phyloP scores from a whole-genome alignment of 2,329 filamentous ascomycete genomes.

The Penicillium sp. region DNA sequence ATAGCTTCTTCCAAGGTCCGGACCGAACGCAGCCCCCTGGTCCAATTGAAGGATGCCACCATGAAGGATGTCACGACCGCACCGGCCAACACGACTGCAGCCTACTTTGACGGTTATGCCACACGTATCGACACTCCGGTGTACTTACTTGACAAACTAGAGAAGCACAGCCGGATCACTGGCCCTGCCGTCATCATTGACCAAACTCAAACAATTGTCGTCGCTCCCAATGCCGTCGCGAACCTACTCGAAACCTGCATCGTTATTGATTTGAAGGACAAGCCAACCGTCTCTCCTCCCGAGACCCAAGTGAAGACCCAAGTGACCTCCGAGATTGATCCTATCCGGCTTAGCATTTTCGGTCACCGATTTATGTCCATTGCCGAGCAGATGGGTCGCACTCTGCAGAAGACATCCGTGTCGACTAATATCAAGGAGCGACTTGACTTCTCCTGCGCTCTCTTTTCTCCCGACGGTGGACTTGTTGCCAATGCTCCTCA shows the following conservation, averaged over 20 bases:
- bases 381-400: slow-evolving; percentile 59
- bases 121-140: slow-evolving; percentile 36
- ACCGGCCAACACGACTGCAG: slow-evolving; percentile 49
- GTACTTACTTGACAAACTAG: slow-evolving; percentile 35
- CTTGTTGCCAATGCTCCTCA: slow-evolving; percentile 70
- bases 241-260: slow-evolving; percentile 82
- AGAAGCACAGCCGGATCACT: slow-evolving; percentile 32
- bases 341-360: slow-evolving; percentile 56
- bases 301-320: slow-evolving; percentile 14
- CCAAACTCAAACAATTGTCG: slow-evolving; percentile 76
- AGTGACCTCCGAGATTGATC: slow-evolving; percentile 40
- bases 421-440: slow-evolving; percentile 78
- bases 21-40: slow-evolving; percentile 65
- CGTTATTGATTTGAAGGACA: slow-evolving; percentile 74
- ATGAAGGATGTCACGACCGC: slow-evolving; percentile 58
- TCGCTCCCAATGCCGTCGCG: slow-evolving; percentile 74
- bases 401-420: slow-evolving; percentile 56
- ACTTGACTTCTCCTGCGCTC: slow-evolving; percentile 77
- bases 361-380: slow-evolving; percentile 60
- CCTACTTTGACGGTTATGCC: slow-evolving; percentile 37
- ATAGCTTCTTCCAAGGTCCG: slow-evolving; percentile 64
- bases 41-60: slow-evolving; percentile 58
- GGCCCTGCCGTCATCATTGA: slow-evolving; percentile 83
- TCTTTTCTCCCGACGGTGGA: slow-evolving; percentile 73
- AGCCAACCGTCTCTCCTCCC: slow-evolving; percentile 34